Base-by-base conservation (phyloP, 805 yeast species). In the Metschnikowia corniflorae region DNA sequence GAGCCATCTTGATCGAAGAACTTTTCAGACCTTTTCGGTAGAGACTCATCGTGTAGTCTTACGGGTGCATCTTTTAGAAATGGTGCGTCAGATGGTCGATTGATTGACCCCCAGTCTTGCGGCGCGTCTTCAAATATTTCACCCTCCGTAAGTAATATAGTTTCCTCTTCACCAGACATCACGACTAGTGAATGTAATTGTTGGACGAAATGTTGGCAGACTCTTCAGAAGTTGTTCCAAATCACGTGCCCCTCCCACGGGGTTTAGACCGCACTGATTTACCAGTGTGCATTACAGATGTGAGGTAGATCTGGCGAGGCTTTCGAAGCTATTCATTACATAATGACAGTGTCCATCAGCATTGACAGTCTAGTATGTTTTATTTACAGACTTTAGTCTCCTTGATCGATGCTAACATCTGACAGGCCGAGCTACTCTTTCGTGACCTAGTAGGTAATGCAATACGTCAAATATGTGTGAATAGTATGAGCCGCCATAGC, bases 1-100 rank as follows among this genome's bases (percentile, higher is more conserved):
- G 88, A 80, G 0, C 86, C 87, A 54, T 82, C 91, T 0, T 94
- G 95, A 42, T 80, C 95, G 47, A 78, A 84, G 47, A 86, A 95
- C 55, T 89, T 89, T 39, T 79, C 88, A 2, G 96, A 95, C 42
- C 91, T 64, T 46, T 78, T 82, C 2, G 89, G 89, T 1, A 80
- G 43, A 33, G 31, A 68, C 41, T 42, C 59, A 26, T 42, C 53
- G 12, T 37, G 32, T 31, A 16, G 19, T 13, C 12, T 23, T 12
- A 10, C 13, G 9, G 21, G 4, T 7, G 22, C 35, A 3, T 26
- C 28, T 9, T 28, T 16, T 8, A 15, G 5, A 12, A 16, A 12
- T 6, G 31, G 16, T 3, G 29, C n/a, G 14, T 32, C 38, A 5
- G 16, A 12, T 7, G 26, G 31, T 12, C 37, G 32, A 24, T 48